Evolutionary conservation across 257 asterid species (phyloP).

Genomic region (Solanum chmielewskii): DNA sequence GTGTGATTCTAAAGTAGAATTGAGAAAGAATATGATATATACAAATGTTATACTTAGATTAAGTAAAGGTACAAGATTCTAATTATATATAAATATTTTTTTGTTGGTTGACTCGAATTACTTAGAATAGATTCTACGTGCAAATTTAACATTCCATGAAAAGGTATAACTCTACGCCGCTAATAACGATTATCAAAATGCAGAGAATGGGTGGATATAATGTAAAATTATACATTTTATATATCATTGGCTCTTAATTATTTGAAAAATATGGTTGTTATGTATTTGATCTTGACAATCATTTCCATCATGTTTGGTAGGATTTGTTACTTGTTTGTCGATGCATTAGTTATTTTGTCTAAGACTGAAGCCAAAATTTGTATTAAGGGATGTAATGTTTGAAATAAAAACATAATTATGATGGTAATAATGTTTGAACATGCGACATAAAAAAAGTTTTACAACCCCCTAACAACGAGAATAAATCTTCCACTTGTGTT

Average conservation of each 20-base stretch:
- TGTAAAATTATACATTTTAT: background rate
- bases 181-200: background rate
- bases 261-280: background rate
- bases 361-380: no score
- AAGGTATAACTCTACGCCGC: background rate
- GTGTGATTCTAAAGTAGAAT: background rate
- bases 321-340: background rate
- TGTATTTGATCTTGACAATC: background rate
- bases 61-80: background rate
- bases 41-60: no score
- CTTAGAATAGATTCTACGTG: background rate
- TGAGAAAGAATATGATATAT: background rate
- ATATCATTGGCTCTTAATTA: background rate
- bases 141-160: background rate
- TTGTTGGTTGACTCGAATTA: background rate
- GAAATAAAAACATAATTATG: no score
- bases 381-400: background rate
- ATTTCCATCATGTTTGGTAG: background rate
- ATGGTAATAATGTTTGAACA: background rate
- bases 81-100: no score
- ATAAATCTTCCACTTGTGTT: no score
- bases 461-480: no score
- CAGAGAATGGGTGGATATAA: background rate
- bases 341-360: background rate
- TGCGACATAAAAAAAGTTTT: no score